Base-by-base conservation (phyloP, 208 protist genomes). In the Leptomonas pyrrhocoris region DNA sequence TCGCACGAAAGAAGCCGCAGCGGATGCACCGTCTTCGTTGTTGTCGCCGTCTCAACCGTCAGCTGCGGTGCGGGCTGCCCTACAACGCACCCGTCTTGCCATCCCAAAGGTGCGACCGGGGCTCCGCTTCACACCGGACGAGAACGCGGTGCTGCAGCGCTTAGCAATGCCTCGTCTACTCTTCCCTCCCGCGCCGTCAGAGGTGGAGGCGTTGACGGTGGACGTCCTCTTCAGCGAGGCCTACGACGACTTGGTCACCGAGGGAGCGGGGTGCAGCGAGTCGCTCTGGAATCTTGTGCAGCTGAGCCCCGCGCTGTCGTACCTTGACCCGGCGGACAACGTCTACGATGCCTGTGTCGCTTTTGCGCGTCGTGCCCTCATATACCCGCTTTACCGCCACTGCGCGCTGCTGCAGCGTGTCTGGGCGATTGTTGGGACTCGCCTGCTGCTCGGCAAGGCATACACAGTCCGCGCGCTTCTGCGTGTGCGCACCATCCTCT, bases 161-260 rank as follows among this genome's bases (percentile, higher is more conserved):
- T 49, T 92, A 30, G 72, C 67, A 53, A 19, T 80, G 21, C 92
- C 84, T 4, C 67, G 75, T 0, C 74, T 94, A 13, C 69, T 94
- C 36, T 92, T 94, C 60, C 79, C 86, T 2, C 87, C 89, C 0
- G 62, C 60, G 19, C 38, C 61, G 12, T 31, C 38, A 2, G 53
- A 66, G 31, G 85, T 94, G 42, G 78, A 79, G 34, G 86, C 87
- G n/a, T 63, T 94, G 30, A 95, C 93, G 40, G 64, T 85, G 5
- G 94, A 97, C 62, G 68, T 97, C 42, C 80, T 97, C 11, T 81
- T 92, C 25, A 77, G 90, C 30, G 90, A 96, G 66, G 84, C 81
- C 31, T 97, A 97, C 81, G 92, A 97, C 69, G 88, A 95, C 68
- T 27, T 94, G 54, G 88, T 94, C 25, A 96, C 91, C 19, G 88